phyloP scores from a whole-genome alignment of 768 basidiomycete genomes.

The Hericium alpestre region DNA sequence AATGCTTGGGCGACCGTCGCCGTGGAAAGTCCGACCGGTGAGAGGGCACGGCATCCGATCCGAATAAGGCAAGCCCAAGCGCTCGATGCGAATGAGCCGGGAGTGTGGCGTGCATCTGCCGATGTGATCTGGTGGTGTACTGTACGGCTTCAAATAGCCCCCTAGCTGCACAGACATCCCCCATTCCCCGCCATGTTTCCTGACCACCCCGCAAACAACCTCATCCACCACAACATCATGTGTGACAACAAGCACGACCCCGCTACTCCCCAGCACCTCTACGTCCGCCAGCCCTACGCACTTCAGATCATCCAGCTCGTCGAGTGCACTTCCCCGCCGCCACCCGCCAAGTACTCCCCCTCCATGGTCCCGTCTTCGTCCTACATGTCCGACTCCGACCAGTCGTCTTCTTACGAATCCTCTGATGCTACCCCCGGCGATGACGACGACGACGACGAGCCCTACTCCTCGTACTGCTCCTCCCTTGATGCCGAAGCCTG shows the following conservation, averaged over 20 bases:
- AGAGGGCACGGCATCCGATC: slow-evolving; percentile 8
- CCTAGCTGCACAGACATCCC: not conserved
- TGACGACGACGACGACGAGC: slow-evolving; percentile 26
- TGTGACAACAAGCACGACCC: slow-evolving; percentile 6
- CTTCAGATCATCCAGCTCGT: slow-evolving; percentile 14
- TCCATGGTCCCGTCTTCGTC: slow-evolving; percentile 21
- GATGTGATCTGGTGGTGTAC: slow-evolving; percentile 4
- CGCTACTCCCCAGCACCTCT: slow-evolving; percentile 10
- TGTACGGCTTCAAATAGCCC: not conserved
- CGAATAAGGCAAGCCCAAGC: slow-evolving; percentile 1
- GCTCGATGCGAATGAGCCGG: slow-evolving; percentile 6
- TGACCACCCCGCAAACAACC: not conserved
- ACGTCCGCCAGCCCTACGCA: slow-evolving; percentile 11
- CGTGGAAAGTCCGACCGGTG: slow-evolving; percentile 19
- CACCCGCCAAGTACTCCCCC: slow-evolving; percentile 15
- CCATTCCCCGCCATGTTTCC: slow-evolving; percentile 3
- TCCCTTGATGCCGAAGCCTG: slow-evolving; percentile 32
- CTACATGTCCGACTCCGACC: slow-evolving; percentile 26
- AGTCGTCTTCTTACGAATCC: slow-evolving; percentile 26
- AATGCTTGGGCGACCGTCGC: slow-evolving; percentile 3
- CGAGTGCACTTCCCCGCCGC: slow-evolving; percentile 15
- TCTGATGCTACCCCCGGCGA: slow-evolving; percentile 17
- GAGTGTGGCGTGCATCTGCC: not conserved
- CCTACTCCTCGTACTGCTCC: slow-evolving; percentile 62
- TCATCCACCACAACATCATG: slow-evolving; percentile 11